Evolutionary conservation across 2,329 filamentous ascomycete species (phyloP), one percentile per base, ranked within the genome.

Genomic region (Zymoseptoria crescenta): DNA sequence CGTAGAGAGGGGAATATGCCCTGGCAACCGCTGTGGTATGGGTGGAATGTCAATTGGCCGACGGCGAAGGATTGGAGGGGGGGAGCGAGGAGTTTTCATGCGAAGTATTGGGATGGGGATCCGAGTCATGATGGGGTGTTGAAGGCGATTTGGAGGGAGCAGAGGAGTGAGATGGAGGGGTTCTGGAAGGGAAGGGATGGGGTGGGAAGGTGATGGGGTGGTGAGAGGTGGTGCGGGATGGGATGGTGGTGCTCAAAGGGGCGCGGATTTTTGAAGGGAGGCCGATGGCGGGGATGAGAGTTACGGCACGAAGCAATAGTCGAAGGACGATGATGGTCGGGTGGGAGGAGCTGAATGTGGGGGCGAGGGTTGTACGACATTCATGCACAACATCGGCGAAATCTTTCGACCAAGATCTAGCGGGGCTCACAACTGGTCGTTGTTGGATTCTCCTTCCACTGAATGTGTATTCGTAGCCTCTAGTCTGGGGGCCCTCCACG

Each of bases 31-130:
- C 57, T 76, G 21, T 71, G 71, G 64, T 70, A 74, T 59, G 68
- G 68, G 1, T 76, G 74, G 73, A 75, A 74, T 58, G 72, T 73
- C 16, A 73, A 74, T 52, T 75, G 72, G 69, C 73, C 75, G 3
- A 74, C 66, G 45, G 68, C 68, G 55, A 71, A 69, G 30, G 74
- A 76, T 55, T 72, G 69, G 58, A 61, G 69, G 29, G 70, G 65
- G 13, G 74, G 73, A 1, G 72, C 69, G 52, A 64, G 65, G 48
- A 74, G 71, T 52, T 72, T 75, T 56, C 74, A 75, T 61, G 73
- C 73, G 3, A 76, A 76, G 68, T 75, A 70, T 59, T 76, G 74
- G 75, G 70, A 74, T 62, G 67, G 65, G 1, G 72, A 73, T 65
- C 65, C 66, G 8, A 69, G 66, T 56, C 71, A 73, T 61, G 71